Percentiles rank a stretch among this genome's conserved stretches.
phyloP scores from a whole-genome alignment of 805 yeast genomes.

The Zygosaccharomyces lentus region DNA sequence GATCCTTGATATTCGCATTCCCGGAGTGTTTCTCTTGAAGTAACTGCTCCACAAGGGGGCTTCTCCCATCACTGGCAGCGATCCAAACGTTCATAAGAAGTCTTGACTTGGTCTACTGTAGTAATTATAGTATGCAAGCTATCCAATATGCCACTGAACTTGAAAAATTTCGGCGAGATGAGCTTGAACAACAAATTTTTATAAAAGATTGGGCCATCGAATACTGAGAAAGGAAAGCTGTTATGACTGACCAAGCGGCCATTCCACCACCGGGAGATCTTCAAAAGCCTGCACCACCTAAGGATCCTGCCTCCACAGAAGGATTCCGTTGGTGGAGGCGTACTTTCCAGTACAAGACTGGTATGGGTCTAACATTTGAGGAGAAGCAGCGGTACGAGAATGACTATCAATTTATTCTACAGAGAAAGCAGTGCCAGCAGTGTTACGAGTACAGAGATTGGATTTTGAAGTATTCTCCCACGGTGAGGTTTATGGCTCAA shows the following conservation, averaged over 20 bases:
- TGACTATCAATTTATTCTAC: constrained; percentile 44
- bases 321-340: constrained; percentile 84
- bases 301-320: constrained; percentile 15
- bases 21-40: constrained; percentile 44
- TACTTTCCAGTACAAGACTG: constrained; percentile 64
- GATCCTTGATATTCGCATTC: constrained; percentile 74
- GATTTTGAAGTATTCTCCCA: constrained; percentile 76
- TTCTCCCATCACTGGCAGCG: constrained; percentile 84
- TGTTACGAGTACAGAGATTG: constrained; percentile 79
- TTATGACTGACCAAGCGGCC: constrained; percentile 5
- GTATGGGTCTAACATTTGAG: constrained; percentile 54
- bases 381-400: constrained; percentile 53
- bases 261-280: constrained; percentile 18
- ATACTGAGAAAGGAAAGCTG: not conserved
- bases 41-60: constrained; percentile 51
- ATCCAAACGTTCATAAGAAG: constrained; percentile 75
- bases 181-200: not conserved
- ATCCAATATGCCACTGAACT: not conserved
- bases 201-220: not conserved
- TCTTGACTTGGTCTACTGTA: not conserved
- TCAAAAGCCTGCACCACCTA: constrained; percentile 20
- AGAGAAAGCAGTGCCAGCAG: constrained; percentile 52
- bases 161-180: constrained; percentile 3
- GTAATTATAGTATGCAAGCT: not conserved
- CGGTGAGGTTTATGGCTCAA: constrained; percentile 80